Evolutionary conservation across 169 alveolate genomes (phyloP).

Genomic region (Plasmodium vinckei): DNA sequence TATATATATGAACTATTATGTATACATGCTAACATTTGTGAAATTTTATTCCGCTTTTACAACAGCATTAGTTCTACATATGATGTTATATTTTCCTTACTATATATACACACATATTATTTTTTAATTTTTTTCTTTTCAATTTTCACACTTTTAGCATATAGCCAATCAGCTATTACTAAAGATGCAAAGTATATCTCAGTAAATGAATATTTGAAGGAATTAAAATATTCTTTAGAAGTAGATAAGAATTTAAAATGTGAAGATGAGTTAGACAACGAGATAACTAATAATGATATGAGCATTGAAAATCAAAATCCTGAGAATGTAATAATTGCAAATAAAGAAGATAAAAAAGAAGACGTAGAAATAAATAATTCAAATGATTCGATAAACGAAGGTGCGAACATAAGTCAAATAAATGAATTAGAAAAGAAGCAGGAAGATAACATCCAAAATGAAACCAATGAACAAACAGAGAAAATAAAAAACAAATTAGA

Average conservation of each 20-base stretch:
- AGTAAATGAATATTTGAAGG: slow-evolving; percentile 38
- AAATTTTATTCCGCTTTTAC: background rate
- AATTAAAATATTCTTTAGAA: slow-evolving; percentile 30
- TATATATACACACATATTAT: background rate
- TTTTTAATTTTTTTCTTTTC: background rate
- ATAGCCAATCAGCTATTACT: slow-evolving; percentile 14
- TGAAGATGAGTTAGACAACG: slow-evolving; percentile 3
- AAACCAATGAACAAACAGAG: slow-evolving; percentile 1
- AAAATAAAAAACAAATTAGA: slow-evolving; percentile 19
- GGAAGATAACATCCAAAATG: slow-evolving; percentile 3
- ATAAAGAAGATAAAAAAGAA: slow-evolving; percentile 12
- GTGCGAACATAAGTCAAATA: background rate
- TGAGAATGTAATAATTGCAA: slow-evolving; percentile 5
- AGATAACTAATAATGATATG: slow-evolving; percentile 23
- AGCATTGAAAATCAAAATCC: background rate
- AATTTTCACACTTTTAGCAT: slow-evolving; percentile 31
- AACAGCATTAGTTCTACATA: background rate
- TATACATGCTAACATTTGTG: background rate
- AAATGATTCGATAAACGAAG: slow-evolving; percentile 2
- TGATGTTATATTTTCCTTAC: too few relatives aligned
- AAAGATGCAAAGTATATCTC: slow-evolving; percentile 21
- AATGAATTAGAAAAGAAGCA: slow-evolving; percentile 6
- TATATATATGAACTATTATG: background rate
- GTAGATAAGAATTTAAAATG: background rate
- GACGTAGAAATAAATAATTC: background rate